Percentiles rank a stretch among this genome's conserved stretches.
Evolutionary conservation across 139 green algal genomes (phyloP).

Genomic region (Chlamydomonas sp.): DNA sequence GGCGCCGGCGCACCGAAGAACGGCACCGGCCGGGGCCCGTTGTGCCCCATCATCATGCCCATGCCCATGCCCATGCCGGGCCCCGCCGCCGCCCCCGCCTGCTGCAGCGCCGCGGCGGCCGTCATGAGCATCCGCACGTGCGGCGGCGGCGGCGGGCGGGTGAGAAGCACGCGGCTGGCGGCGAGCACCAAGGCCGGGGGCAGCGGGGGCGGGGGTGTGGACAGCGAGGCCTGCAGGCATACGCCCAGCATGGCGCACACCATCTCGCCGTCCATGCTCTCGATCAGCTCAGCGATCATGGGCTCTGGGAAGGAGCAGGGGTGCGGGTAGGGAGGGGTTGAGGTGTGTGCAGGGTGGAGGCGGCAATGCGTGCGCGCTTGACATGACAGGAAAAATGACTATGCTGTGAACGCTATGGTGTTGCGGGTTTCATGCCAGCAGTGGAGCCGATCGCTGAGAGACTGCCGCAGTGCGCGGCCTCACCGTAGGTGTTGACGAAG

Average conservation of each 20-base stretch:
- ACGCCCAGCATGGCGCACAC: constrained; percentile 31
- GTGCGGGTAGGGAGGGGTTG: too few relatives aligned
- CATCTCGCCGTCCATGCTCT: constrained; percentile 10
- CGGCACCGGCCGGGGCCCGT: too few relatives aligned
- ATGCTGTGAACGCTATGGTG: too few relatives aligned
- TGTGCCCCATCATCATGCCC: neutral
- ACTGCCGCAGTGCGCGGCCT: neutral
- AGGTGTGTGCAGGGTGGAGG: neutral
- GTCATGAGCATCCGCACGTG: neutral
- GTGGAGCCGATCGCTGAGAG: too few relatives aligned
- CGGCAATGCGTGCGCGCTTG: too few relatives aligned
- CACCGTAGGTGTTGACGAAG: constrained; percentile 46
- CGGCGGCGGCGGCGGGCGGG: neutral
- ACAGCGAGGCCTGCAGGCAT: constrained; percentile 1
- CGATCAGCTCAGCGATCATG: constrained; percentile 21
- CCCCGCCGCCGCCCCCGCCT: too few relatives aligned
- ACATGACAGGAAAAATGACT: too few relatives aligned
- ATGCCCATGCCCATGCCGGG: neutral
- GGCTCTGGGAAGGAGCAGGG: neutral
- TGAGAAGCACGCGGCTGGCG: neutral
- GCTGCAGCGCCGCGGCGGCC: too few relatives aligned
- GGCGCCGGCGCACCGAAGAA: too few relatives aligned
- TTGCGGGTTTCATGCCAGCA: too few relatives aligned
- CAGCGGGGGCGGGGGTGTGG: neutral
- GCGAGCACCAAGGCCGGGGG: neutral